phyloP scores from a whole-genome alignment of 768 basidiomycete genomes.

The Hygrocybe punicea region DNA sequence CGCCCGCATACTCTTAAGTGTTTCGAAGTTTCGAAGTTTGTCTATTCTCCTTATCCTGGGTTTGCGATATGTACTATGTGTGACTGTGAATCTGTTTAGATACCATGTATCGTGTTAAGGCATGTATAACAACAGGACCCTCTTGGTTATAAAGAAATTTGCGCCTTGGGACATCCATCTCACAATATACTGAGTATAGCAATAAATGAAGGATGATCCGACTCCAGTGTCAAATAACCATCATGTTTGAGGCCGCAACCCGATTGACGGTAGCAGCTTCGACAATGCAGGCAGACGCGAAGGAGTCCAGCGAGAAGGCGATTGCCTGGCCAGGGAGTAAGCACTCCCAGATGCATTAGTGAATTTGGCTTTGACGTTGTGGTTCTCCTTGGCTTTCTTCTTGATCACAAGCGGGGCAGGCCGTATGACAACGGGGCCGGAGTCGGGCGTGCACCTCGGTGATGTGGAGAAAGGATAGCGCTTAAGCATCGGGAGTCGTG shows the following conservation, averaged over 20 bases:
- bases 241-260: background rate
- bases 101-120: too few species aligned
- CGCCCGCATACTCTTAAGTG: too few species aligned
- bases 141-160: background rate
- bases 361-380: background rate
- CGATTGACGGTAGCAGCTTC: background rate
- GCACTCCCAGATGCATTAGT: background rate
- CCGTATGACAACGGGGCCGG: conserved; percentile 1
- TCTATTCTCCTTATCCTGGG: too few species aligned
- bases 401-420: conserved; percentile 1
- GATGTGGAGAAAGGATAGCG: conserved; percentile 2
- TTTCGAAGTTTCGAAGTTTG: too few species aligned
- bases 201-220: too few species aligned
- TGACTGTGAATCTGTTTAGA: too few species aligned
- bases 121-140: too few species aligned
- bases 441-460: background rate
- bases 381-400: conserved; percentile 5
- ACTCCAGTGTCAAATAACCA: background rate
- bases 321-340: background rate
- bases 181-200: background rate
- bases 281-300: background rate
- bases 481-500: conserved; percentile 8
- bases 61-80: too few species aligned
- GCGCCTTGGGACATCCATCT: background rate
- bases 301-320: background rate